These are phyloP conservation scores for Lentinula sp. DNA, from an alignment of 768 basidiomycete genomes.

Conservation along the genomic window DNA sequence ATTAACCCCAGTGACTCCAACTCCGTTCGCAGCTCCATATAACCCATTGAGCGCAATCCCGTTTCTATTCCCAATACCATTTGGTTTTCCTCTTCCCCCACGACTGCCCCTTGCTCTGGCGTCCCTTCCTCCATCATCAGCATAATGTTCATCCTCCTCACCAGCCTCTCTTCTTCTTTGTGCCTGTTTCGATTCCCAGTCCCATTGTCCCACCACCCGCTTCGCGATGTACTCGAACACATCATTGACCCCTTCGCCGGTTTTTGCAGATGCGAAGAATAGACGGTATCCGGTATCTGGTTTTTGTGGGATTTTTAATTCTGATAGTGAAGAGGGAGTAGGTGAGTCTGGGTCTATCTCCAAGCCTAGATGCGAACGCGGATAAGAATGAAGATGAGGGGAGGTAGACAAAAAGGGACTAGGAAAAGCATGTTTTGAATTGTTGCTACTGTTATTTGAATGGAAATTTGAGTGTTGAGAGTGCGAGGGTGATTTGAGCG, in stretches of 20 bases:
- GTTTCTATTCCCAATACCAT: not conserved
- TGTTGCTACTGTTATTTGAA: not conserved
- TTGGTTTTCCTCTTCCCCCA: not conserved
- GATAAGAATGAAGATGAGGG: not conserved
- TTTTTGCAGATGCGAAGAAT: conserved; percentile 76
- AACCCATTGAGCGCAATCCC: not conserved
- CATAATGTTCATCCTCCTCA: conserved; percentile 16
- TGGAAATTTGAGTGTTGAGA: not conserved
- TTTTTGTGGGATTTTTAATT: conserved; percentile 15
- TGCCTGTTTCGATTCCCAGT: conserved; percentile 57
- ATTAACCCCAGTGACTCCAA: not conserved
- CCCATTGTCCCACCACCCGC: conserved; percentile 58
- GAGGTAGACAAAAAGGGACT: not conserved
- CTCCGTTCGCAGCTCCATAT: not conserved
- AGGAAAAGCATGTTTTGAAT: not conserved
- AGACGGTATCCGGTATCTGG: conserved; percentile 52
- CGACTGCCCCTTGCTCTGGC: not conserved
- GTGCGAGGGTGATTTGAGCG: conserved; percentile 7
- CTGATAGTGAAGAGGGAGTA: conserved; percentile 4
- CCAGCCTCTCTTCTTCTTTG: conserved; percentile 32
- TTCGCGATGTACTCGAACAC: conserved; percentile 74
- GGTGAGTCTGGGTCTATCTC: not conserved
- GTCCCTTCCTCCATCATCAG: not conserved
- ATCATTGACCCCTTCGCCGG: conserved; percentile 61
- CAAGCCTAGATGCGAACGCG: conserved; percentile 10